Conservation (phyloP, 192 early-diverging fungal species). For the Coemansia pectinata region DNA sequence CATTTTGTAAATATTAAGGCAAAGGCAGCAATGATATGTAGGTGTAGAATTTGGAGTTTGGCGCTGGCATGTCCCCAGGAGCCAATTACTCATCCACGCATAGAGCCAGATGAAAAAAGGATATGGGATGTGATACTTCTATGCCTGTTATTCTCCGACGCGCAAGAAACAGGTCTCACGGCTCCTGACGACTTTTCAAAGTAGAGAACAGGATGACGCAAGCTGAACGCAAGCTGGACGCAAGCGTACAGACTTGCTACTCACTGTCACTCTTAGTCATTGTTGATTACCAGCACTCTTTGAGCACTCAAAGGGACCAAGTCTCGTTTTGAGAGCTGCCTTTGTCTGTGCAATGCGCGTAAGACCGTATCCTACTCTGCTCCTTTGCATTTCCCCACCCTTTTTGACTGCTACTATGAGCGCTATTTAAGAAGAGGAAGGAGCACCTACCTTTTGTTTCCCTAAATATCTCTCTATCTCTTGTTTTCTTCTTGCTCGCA, state of each 20-base stretch:
- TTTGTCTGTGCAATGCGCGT: neutral
- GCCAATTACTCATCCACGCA: neutral
- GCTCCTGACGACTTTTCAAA: too few relatives aligned
- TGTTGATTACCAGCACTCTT: neutral
- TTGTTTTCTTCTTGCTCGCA: neutral
- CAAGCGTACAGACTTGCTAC: too few relatives aligned
- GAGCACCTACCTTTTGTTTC: neutral
- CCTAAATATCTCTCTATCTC: neutral
- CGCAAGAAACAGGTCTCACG: too few relatives aligned
- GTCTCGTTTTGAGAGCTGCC: too few relatives aligned
- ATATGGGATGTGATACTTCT: neutral
- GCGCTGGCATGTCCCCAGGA: too few relatives aligned
- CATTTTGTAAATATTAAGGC: neutral
- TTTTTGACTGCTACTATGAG: neutral
- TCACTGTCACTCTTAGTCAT: neutral
- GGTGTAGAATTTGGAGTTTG: neutral
- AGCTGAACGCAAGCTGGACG: too few relatives aligned
- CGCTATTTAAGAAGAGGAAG: neutral
- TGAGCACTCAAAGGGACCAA: neutral
- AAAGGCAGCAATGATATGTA: neutral
- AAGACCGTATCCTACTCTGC: neutral
- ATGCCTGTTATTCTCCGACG: too few relatives aligned
- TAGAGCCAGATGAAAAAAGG: neutral
- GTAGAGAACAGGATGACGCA: too few relatives aligned
- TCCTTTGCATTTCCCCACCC: neutral